Conservation (phyloP, 192 early-diverging fungal species). For the Entrophospora sp. region DNA sequence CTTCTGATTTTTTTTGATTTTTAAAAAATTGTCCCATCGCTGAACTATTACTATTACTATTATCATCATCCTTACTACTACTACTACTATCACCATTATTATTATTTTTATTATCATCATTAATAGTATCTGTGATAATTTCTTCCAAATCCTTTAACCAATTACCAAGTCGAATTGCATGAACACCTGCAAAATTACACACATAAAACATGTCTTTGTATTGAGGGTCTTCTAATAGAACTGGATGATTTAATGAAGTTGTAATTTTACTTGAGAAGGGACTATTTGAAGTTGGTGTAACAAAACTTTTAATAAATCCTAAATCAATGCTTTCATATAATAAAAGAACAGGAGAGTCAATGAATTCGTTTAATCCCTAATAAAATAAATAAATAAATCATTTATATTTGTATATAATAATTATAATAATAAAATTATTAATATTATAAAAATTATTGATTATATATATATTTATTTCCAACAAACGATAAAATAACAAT, state of each 20-base stretch:
- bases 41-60: too few species aligned
- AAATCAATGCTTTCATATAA: conserved; percentile 36
- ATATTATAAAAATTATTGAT: background rate
- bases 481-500: background rate
- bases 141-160: conserved; percentile 41
- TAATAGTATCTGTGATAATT: background rate
- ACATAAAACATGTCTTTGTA: conserved; percentile 57
- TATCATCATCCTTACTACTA: too few species aligned
- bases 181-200: conserved; percentile 61
- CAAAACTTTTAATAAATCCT: conserved; percentile 25
- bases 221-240: conserved; percentile 48
- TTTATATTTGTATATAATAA: background rate
- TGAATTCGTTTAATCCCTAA: background rate
- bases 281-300: background rate
- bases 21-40: background rate
- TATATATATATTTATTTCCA: too few species aligned
- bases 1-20: background rate
- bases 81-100: too few species aligned
- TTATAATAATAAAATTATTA: background rate
- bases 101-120: too few species aligned
- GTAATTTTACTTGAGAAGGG: background rate
- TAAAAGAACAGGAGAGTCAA: conserved; percentile 12
- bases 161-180: conserved; percentile 48
- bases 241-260: conserved; percentile 22
- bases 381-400: background rate